phyloP scores from a whole-genome alignment of 495 filamentous ascomycete genomes.

The Daldinia concentrica region DNA sequence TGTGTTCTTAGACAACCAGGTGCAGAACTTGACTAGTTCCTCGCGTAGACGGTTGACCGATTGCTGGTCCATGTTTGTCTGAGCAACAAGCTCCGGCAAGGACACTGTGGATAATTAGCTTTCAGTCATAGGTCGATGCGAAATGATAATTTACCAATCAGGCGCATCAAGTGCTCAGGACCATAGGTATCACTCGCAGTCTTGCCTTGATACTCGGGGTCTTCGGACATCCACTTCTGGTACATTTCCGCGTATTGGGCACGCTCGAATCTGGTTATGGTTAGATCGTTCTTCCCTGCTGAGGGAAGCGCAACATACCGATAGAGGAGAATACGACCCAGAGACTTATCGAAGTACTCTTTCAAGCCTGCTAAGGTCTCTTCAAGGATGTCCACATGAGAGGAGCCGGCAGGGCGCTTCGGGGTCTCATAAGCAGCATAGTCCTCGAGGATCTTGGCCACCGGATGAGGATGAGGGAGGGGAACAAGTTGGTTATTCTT shows the following conservation, averaged over 20 bases:
- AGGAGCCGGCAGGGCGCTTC: conserved; percentile 69
- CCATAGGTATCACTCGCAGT: conserved; percentile 83
- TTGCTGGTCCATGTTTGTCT: conserved; percentile 96
- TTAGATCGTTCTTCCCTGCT: conserved; percentile 13
- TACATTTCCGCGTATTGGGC: conserved; percentile 80
- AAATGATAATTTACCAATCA: conserved; percentile 74
- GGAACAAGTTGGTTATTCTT: conserved; percentile 89
- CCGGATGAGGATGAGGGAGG: conserved; percentile 78
- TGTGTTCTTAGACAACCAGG: conserved; percentile 80
- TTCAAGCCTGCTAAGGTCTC: conserved; percentile 84
- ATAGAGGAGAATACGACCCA: conserved; percentile 90
- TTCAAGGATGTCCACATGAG: conserved; percentile 83
- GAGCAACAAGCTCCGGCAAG: conserved; percentile 91
- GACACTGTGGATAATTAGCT: conserved; percentile 66
- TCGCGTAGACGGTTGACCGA: conserved; percentile 86
- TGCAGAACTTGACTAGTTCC: conserved; percentile 81
- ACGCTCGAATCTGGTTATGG: conserved; percentile 73
- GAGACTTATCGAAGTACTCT: conserved; percentile 89
- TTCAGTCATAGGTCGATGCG: background rate
- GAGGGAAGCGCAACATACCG: conserved; percentile 52
- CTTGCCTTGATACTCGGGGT: conserved; percentile 70
- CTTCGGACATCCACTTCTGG: conserved; percentile 65
- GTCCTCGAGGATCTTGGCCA: conserved; percentile 78
- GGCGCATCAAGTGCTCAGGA: conserved; percentile 85
- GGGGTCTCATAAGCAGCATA: conserved; percentile 75